Conservation (phyloP, 371 early-diverging fungal species). For the Zychaea mexicana region DNA sequence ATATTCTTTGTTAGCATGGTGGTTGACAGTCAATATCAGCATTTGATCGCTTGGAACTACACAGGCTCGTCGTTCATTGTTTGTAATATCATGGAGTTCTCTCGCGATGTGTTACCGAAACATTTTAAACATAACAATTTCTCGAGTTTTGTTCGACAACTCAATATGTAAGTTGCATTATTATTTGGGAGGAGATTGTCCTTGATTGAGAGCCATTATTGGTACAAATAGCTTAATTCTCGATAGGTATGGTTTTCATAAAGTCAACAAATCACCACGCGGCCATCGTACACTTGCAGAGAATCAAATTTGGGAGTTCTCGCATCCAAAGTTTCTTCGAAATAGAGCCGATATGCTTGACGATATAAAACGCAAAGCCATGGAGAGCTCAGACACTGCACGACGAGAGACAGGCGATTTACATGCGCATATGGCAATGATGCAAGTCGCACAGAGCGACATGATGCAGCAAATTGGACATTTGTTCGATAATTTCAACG, state of each 20-base stretch:
- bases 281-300: conserved; percentile 75
- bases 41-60: conserved; percentile 82
- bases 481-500: conserved; percentile 68
- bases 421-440: conserved; percentile 69
- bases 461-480: conserved; percentile 71
- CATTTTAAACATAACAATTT: conserved; percentile 89
- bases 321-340: conserved; percentile 54
- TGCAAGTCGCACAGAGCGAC: conserved; percentile 78
- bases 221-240: background rate
- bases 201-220: background rate
- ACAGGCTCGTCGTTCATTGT: conserved; percentile 90
- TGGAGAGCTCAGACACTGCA: conserved; percentile 74
- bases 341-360: conserved; percentile 59
- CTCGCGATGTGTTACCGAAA: conserved; percentile 76
- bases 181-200: background rate
- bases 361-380: conserved; percentile 64
- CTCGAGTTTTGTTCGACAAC: conserved; percentile 85
- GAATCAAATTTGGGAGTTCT: conserved; percentile 72
- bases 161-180: conserved; percentile 78
- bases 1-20: conserved; percentile 74
- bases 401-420: conserved; percentile 76
- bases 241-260: conserved; percentile 70
- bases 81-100: conserved; percentile 88
- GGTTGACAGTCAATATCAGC: conserved; percentile 74
- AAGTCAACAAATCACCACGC: conserved; percentile 75